Evolutionary conservation across 1,284 basidiomycete genomes (phyloP).

Genomic region (Papiliotrema nemorosa): DNA sequence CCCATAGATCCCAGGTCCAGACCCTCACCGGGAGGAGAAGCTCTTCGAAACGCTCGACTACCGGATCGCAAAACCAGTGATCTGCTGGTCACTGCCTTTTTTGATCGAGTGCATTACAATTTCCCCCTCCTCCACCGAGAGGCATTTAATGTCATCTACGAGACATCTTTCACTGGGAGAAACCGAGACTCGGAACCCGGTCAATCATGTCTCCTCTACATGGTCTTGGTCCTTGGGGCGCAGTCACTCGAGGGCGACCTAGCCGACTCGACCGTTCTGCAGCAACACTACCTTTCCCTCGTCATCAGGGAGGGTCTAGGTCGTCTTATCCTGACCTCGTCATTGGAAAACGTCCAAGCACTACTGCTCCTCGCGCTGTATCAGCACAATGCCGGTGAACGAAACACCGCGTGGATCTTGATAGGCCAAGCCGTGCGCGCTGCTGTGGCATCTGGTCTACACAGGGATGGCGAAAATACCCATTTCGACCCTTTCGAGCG

Average conservation of each 20-base stretch:
- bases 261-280: slow-evolving; percentile 1
- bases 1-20: background rate
- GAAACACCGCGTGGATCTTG: slow-evolving; percentile 19
- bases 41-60: background rate
- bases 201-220: slow-evolving; percentile 9
- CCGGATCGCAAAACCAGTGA: background rate
- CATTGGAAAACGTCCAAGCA: slow-evolving; percentile 17
- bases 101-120: slow-evolving; percentile 18
- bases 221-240: slow-evolving; percentile 17
- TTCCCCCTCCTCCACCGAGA: slow-evolving; percentile 17
- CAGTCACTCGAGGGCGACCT: slow-evolving; percentile 12
- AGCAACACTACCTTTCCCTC: slow-evolving; percentile 10
- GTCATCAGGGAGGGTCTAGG: slow-evolving; percentile 14
- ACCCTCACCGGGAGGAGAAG: background rate
- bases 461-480: slow-evolving; percentile 16
- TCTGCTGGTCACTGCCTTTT: slow-evolving; percentile 12
- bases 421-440: slow-evolving; percentile 16
- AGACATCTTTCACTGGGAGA: slow-evolving; percentile 1
- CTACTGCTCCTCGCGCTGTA: slow-evolving; percentile 19
- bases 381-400: slow-evolving; percentile 22
- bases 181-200: slow-evolving; percentile 8
- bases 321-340: slow-evolving; percentile 11
- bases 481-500: slow-evolving; percentile 18
- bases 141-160: slow-evolving; percentile 12
- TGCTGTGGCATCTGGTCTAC: slow-evolving; percentile 15